phyloP scores from a whole-genome alignment of 148 eudicot genomes.

The Tetragonia tetragonoides region DNA sequence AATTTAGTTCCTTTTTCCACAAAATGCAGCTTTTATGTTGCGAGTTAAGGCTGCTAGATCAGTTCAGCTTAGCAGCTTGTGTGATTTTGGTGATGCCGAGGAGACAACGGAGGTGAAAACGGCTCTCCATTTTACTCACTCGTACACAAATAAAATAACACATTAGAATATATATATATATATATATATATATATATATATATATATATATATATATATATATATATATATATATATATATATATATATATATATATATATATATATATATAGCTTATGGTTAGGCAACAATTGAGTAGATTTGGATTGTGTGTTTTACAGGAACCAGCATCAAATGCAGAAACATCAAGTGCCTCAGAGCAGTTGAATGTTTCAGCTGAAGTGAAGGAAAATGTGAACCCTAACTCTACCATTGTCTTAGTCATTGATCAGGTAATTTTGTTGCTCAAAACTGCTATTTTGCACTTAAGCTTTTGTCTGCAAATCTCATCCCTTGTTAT shows the following conservation, averaged over 20 bases:
- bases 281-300: not conserved
- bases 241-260: not conserved
- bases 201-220: not conserved
- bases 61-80: slow-evolving; percentile 54
- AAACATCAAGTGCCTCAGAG: slow-evolving; percentile 21
- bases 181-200: not conserved
- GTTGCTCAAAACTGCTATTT: too few relatives aligned
- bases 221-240: not conserved
- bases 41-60: slow-evolving; percentile 68
- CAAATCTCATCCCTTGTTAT: not conserved
- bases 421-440: slow-evolving; percentile 19
- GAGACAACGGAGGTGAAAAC: slow-evolving; percentile 40
- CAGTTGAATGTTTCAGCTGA: slow-evolving; percentile 17
- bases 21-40: slow-evolving; percentile 72
- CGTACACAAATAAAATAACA: not conserved
- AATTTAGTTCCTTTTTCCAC: not conserved
- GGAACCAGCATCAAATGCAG: slow-evolving; percentile 31
- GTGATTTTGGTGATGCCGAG: slow-evolving; percentile 64
- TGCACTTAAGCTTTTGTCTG: not conserved
- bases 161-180: not conserved
- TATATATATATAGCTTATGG: not conserved
- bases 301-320: slow-evolving; percentile 19
- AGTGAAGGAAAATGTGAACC: slow-evolving; percentile 25
- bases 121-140: not conserved
- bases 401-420: slow-evolving; percentile 5